phyloP scores from a whole-genome alignment of 495 filamentous ascomycete species.

The Aspergillus carlsbadensis region DNA sequence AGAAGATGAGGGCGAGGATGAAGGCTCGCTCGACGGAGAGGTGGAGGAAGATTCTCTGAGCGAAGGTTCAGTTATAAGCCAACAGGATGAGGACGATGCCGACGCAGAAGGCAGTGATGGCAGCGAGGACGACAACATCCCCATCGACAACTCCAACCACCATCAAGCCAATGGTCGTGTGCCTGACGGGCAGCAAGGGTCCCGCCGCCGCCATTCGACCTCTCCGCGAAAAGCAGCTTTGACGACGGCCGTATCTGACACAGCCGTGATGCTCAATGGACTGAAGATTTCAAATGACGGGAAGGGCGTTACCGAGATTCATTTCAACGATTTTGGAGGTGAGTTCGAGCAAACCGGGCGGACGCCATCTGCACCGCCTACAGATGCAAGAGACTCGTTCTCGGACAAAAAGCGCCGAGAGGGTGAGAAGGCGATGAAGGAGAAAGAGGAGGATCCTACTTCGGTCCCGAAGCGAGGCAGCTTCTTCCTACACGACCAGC shows the following conservation, averaged over 20 bases:
- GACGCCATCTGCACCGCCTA: constrained; percentile 42
- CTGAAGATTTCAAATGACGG: constrained; percentile 63
- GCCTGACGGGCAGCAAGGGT: constrained; percentile 31
- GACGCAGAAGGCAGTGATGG: constrained; percentile 72
- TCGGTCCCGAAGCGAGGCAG: constrained; percentile 93
- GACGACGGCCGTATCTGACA: constrained; percentile 59
- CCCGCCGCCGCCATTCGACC: constrained; percentile 24
- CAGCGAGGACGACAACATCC: constrained; percentile 62
- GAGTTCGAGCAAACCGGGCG: constrained; percentile 29
- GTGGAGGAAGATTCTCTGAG: constrained; percentile 81
- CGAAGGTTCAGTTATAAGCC: constrained; percentile 72
- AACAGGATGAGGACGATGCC: constrained; percentile 73
- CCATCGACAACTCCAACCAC: constrained; percentile 39
- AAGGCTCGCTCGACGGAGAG: constrained; percentile 62
- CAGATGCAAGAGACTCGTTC: constrained; percentile 46
- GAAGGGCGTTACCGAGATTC: constrained; percentile 53
- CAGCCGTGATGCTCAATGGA: constrained; percentile 86
- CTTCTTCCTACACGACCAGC: constrained; percentile 97
- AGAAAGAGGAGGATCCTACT: constrained; percentile 83
- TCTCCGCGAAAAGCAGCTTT: constrained; percentile 30
- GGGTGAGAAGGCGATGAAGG: constrained; percentile 86
- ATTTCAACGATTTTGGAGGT: constrained; percentile 63
- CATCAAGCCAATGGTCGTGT: constrained; percentile 36
- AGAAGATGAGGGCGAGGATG: constrained; percentile 78
- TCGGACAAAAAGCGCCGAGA: constrained; percentile 75